phyloP scores from a whole-genome alignment of 176 grass and related monocot genomes.

The Ensete glaucum region DNA sequence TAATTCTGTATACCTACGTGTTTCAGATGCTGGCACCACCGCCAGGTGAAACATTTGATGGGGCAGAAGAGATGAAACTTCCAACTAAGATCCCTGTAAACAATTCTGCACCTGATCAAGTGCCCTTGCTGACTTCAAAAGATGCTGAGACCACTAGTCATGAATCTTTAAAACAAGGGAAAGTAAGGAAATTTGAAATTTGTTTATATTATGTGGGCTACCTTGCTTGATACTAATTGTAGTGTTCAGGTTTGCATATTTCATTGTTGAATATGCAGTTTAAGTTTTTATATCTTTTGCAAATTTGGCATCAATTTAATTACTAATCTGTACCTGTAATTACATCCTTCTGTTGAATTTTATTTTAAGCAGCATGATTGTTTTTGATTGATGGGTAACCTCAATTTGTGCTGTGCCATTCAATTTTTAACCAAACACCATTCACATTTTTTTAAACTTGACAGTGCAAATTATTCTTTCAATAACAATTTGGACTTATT shows the following conservation, averaged over 20 bases:
- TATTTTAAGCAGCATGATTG: no score
- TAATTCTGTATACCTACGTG: constrained; percentile 97
- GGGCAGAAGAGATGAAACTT: constrained; percentile 38
- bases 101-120: constrained; percentile 25
- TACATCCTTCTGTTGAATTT: no score
- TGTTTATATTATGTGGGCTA: background rate
- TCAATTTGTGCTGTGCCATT: no score
- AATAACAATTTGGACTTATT: no score
- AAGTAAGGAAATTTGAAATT: constrained; percentile 16
- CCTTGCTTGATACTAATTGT: background rate
- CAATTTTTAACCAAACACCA: no score
- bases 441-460: no score
- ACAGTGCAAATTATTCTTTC: no score
- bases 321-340: no score
- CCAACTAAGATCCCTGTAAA: constrained; percentile 18
- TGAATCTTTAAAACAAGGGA: constrained; percentile 18
- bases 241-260: background rate
- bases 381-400: no score
- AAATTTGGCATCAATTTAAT: no score
- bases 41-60: constrained; percentile 71
- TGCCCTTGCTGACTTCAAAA: constrained; percentile 25
- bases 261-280: background rate
- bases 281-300: background rate
- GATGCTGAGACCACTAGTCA: constrained; percentile 12
- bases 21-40: constrained; percentile 99